A percentile compares a stretch with the other conserved stretches of the same genome.
Conservation (phyloP, 129 eudicot species). For the sunflower (Helianthus annuus) region HanXRQr2.0-SUNRISE NC_035436.2:168022763-168023262, state of each 20-base stretch:
- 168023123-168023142: background rate
- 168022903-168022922: too few relatives aligned
- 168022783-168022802: too few relatives aligned
- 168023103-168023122: background rate
- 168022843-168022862: too few relatives aligned
- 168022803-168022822: too few relatives aligned
- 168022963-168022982: slow-evolving; percentile 9
- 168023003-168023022: background rate
- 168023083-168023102: background rate
- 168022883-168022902: too few relatives aligned
- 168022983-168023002: slow-evolving; percentile 15
- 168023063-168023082: background rate
- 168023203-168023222: background rate
- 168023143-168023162: background rate
- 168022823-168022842: too few relatives aligned
- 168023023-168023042: background rate
- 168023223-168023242: background rate
- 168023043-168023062: background rate
- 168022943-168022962: background rate
- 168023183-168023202: background rate
- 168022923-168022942: slow-evolving; percentile 36
- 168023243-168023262: background rate
- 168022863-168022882: too few relatives aligned
- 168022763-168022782: too few relatives aligned
- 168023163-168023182: background rate